Conservation (phyloP, 495 filamentous ascomycete species). For the Xylaria flabelliformis region DNA sequence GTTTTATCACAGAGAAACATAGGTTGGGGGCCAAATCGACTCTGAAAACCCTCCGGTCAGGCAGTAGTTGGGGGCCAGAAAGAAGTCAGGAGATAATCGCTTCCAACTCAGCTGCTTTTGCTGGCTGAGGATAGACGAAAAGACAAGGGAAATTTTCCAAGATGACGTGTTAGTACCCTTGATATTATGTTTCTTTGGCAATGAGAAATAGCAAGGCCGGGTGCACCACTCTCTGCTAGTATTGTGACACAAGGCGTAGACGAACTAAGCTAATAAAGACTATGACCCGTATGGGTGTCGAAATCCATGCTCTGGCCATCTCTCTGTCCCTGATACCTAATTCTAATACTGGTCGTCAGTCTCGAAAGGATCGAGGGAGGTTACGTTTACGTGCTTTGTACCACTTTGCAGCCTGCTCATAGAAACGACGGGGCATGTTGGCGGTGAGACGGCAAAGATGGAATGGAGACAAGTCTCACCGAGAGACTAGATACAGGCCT, state of each 20-base stretch:
- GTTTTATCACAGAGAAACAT: not conserved
- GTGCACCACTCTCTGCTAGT: not conserved
- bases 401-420: not conserved
- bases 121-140: constrained; percentile 16
- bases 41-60: not conserved
- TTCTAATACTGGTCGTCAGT: no score
- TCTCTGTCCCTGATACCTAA: not conserved
- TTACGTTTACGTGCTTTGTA: no score
- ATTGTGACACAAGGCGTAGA: not conserved
- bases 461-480: not conserved
- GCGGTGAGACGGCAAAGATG: not conserved
- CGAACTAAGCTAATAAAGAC: not conserved
- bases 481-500: not conserved
- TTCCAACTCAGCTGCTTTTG: not conserved
- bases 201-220: not conserved
- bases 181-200: not conserved
- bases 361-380: not conserved
- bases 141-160: not conserved
- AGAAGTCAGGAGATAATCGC: not conserved
- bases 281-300: not conserved
- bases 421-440: not conserved
- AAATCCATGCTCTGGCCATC: not conserved
- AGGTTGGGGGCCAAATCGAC: constrained; percentile 8
- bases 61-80: constrained; percentile 16
- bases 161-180: not conserved